phyloP scores from a whole-genome alignment of 106 monocot genomes.

The Posidonia australis region DNA sequence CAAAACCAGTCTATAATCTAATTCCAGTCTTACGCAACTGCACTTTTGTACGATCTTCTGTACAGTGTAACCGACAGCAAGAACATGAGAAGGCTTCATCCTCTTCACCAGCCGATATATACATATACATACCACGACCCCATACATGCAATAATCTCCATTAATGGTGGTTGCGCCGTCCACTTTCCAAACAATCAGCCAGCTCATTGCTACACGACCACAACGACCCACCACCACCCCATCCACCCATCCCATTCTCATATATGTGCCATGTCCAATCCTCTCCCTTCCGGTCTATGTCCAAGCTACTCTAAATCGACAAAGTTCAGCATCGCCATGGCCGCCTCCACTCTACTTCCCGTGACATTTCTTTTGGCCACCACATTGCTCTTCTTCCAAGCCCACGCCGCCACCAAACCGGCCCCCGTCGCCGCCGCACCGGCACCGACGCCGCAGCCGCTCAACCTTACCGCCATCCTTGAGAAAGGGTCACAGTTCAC shows the following conservation, averaged over 20 bases:
- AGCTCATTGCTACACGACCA: neutral
- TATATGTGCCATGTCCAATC: neutral
- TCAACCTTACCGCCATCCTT: conserved; percentile 42
- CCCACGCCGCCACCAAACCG: conserved; percentile 3
- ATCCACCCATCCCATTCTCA: neutral
- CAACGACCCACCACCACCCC: neutral
- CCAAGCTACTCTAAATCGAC: neutral
- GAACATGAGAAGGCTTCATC: no score
- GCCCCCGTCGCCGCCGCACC: conserved; percentile 1
- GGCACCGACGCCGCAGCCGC: neutral
- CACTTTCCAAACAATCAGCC: neutral
- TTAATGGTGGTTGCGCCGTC: neutral
- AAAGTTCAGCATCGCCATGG: neutral
- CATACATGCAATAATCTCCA: neutral
- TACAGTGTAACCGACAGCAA: no score
- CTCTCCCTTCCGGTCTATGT: neutral
- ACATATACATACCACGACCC: neutral
- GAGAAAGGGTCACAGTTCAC: conserved; percentile 44
- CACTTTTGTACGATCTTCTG: no score
- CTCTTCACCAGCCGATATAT: no score
- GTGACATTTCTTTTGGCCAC: neutral
- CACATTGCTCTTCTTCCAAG: conserved; percentile 1
- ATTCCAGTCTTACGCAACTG: no score
- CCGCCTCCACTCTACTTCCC: neutral
- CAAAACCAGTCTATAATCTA: no score